Evolutionary conservation across 257 asterid genomes (phyloP).

Genomic region (Jacaranda mimosifolia): DNA sequence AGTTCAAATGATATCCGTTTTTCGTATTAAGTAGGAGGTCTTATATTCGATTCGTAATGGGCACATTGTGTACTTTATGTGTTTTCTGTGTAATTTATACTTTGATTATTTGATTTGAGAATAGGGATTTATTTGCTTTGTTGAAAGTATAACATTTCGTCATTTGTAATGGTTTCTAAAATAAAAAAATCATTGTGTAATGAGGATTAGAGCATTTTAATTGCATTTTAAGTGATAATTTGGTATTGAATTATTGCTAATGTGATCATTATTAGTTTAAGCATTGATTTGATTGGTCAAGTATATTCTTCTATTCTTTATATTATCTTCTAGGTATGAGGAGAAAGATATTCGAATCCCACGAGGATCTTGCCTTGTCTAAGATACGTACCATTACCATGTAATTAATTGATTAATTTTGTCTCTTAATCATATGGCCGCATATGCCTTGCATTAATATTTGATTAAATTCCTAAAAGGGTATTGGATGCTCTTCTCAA

Average conservation of each 20-base stretch:
- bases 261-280: constrained; percentile 8
- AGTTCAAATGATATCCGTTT: too few species aligned
- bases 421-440: background rate
- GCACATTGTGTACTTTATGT: too few species aligned
- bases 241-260: background rate
- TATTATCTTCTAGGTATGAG: constrained; percentile 27
- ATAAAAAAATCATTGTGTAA: too few species aligned
- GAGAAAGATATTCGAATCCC: constrained; percentile 30
- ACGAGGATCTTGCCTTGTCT: constrained; percentile 38
- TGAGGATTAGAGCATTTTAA: constrained; percentile 29
- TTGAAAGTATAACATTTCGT: too few species aligned
- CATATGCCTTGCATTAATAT: background rate
- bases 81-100: too few species aligned
- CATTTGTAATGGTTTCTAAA: too few species aligned
- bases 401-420: background rate
- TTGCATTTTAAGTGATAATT: background rate
- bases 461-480: background rate
- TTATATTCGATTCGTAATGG: too few species aligned
- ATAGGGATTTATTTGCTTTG: too few species aligned
- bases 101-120: too few species aligned
- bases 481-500: background rate
- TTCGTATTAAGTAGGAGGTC: too few species aligned
- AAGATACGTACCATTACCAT: constrained; percentile 8
- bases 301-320: constrained; percentile 36
- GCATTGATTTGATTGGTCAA: constrained; percentile 28